Percentiles rank a stretch among this genome's conserved stretches.
Conservation (phyloP, 306 rosid species). For the Gillenia trifoliata region DNA sequence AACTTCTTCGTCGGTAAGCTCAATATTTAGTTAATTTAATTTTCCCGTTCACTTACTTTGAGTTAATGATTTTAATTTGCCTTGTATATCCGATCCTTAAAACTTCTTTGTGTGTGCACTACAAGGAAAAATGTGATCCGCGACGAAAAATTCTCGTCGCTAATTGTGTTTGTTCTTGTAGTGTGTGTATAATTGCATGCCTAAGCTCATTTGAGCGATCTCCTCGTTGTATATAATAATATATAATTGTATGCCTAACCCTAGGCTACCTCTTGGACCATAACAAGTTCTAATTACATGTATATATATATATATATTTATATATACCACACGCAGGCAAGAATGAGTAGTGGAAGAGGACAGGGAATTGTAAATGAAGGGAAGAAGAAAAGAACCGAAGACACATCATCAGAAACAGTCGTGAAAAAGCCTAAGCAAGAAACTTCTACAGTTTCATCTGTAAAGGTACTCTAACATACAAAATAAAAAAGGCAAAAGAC, state of each 20-base stretch:
- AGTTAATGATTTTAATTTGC: too few species aligned
- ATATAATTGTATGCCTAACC: too few species aligned
- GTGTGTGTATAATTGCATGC: too few species aligned
- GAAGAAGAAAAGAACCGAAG: conserved; percentile 86
- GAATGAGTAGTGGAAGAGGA: conserved; percentile 44
- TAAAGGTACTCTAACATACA: conserved; percentile 48
- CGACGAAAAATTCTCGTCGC: too few species aligned
- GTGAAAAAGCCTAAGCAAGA: conserved; percentile 71
- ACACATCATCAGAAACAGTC: conserved; percentile 51
- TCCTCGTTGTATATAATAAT: neutral
- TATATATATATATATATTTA: neutral
- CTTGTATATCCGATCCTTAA: too few species aligned
- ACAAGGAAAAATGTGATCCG: too few species aligned
- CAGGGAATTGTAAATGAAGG: conserved; percentile 50
- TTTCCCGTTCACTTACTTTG: too few species aligned
- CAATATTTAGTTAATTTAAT: neutral
- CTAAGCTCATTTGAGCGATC: neutral
- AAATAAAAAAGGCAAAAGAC: neutral
- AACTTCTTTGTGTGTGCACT: too few species aligned
- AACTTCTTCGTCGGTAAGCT: conserved; percentile 43
- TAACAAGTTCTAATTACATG: neutral
- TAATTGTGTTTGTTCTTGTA: too few species aligned
- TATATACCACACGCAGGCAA: conserved; percentile 32
- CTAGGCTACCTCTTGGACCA: too few species aligned
- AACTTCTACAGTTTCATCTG: conserved; percentile 37